Evolutionary conservation across 2,329 filamentous ascomycete genomes (phyloP), one percentile per base, ranked within the genome.

Genomic region (Aspergillus floridensis): DNA sequence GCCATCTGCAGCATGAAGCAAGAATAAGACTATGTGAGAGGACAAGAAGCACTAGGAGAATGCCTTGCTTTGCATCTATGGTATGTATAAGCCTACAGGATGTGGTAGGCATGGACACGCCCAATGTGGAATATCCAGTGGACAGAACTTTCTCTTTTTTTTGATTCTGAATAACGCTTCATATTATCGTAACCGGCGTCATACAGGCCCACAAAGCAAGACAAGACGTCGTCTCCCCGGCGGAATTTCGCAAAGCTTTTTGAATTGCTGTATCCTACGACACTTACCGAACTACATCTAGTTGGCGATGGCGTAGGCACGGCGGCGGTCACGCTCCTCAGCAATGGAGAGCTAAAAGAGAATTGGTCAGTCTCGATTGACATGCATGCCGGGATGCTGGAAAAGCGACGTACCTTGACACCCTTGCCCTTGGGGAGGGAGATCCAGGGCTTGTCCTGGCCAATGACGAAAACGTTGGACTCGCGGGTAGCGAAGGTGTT

Each of bases 401-500:
- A 53, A 11, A 24, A 35, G 57, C 41, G 67, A 72, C 78, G 53
- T 76, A 84, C 82, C 80, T 97, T 96, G 86, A 99, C 95, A 91
- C 95, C 95, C 89, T 97, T 97, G 85, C 95, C 95, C 92, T 98
- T 99, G 81, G 95, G 96, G 79, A 99, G 88, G 76, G 91, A 96
- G 84, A 99, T 88, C 95, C 95, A 99, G 77, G 95, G 93, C 90
- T 98, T 98, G 78, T 99, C 95, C 75, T 88, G 86, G 77, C 95
- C 95, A 75, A 99, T 97, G 85, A 99, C 89, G 85, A 99, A 99
- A 77, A 99, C 93, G 91, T 99, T 99, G 87, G 84, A 89, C 87
- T 99, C 93, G 83, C 95, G 95, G 79, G 95, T 99, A 77, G 95
- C 93, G 84, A 99, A 99, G 79, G 91, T 91, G 90, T 99, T 99